These are phyloP conservation scores for Mycena galericulata DNA, from an alignment of 768 basidiomycete species.

Conservation along the genomic window DNA sequence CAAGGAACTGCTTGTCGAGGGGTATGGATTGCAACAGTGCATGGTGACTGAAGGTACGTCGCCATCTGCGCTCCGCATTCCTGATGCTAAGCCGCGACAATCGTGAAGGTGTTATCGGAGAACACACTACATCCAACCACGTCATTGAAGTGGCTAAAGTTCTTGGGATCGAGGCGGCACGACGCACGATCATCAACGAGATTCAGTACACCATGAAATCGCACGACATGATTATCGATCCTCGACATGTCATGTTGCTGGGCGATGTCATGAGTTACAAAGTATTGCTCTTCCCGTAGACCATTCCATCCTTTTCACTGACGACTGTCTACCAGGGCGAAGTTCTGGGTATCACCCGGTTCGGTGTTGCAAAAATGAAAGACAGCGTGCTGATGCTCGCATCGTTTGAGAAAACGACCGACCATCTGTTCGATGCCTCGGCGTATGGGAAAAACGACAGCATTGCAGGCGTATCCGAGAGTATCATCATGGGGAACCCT, in stretches of 20 bases:
- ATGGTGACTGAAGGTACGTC: constrained; percentile 93
- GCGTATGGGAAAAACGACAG: constrained; percentile 95
- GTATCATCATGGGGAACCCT: constrained; percentile 99
- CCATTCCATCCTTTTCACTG: not conserved
- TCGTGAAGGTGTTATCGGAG: constrained; percentile 85
- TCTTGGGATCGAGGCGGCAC: constrained; percentile 97
- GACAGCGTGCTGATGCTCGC: constrained; percentile 99
- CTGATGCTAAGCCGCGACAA: constrained; percentile 1
- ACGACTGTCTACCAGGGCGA: constrained; percentile 73
- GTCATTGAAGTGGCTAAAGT: constrained; percentile 96
- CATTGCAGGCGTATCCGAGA: constrained; percentile 97
- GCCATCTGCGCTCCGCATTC: not conserved
- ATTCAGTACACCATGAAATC: constrained; percentile 97
- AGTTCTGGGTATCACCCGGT: constrained; percentile 97
- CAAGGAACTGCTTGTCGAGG: constrained; percentile 95
- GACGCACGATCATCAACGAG: constrained; percentile 94
- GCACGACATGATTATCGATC: constrained; percentile 99
- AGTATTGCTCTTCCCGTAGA: constrained; percentile 53
- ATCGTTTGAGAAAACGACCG: constrained; percentile 99
- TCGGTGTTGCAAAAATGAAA: constrained; percentile 99
- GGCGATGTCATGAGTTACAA: constrained; percentile 99
- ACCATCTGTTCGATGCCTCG: constrained; percentile 98
- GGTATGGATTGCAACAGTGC: constrained; percentile 95
- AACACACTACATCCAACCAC: constrained; percentile 94
- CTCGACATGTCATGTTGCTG: constrained; percentile 97